Base-by-base conservation (phyloP, 352 stramenopile species). In the Halophytophthora polymorphica region DNA sequence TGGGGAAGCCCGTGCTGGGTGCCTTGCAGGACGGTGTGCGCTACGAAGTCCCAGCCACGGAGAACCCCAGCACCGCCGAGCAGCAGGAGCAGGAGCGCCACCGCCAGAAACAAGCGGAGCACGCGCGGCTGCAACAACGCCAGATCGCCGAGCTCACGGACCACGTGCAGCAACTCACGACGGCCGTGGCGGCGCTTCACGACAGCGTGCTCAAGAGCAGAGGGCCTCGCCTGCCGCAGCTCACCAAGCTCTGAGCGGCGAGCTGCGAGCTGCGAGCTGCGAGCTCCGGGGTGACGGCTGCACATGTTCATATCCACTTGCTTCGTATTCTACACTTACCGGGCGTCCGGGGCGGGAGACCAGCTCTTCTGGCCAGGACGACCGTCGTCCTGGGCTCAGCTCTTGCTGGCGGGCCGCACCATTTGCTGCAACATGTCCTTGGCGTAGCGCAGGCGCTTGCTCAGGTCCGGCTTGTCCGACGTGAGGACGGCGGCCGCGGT, bases 351-450 rank as follows among this genome's bases (percentile, higher is more conserved):
- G n/a, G n/a, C n/a, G n/a, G n/a, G n/a, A 31, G 25, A 4, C 8
- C 25, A 10, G 25, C 25, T 31, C 25, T 31, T 31, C 25, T 8
- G 25, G 8, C n/a, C n/a, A n/a, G n/a, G n/a, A n/a, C n/a, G n/a
- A n/a, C n/a, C n/a, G n/a, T n/a, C n/a, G n/a, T n/a, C n/a, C n/a
- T n/a, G n/a, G n/a, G n/a, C 50, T 55, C 62, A 69, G 47, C 66
- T 63, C 28, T 55, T 35, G 17, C 69, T 55, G 13, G 64, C 44
- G 23, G 58, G 55, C 34, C 59, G 54, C 25, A 85, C 64, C 53
- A 99, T 91, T 72, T 98, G 95, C 47, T 97, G 76, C 36, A 99
- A 69, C 79, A 99, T 98, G 56, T 99, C 97, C 54, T 97, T 97
- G 0, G 95, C 90, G 59, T 99, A 99, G 33, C 73, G 80, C 38